Base-by-base conservation (phyloP, 805 yeast species). In the Yarrowia sp. region DNA sequence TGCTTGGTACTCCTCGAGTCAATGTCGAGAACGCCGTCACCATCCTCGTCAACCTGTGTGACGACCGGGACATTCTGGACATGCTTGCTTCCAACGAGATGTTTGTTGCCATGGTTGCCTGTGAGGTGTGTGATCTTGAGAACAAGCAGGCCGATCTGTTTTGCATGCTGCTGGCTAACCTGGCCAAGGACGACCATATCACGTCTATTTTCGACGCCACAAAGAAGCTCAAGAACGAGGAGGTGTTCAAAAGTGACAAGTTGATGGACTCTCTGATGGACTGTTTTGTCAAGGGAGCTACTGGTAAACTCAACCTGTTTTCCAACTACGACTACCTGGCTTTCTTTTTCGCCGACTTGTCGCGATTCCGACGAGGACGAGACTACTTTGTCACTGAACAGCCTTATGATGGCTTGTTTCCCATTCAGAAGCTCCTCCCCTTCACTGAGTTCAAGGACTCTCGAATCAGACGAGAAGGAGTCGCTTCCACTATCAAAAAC, bases 401-500 rank as follows among this genome's bases (percentile, higher is more conserved):
- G 76, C 80, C 73, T 4, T 90, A 90, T 72, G 97, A 91, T 73
- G 79, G 76, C 17, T 87, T 89, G 17, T 86, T 89, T 15, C 97
- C 97, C 39, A 76, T 91, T 22, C 85, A 92, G n/a, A 90, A 90
- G 73, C 76, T 92, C 32, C 79, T 90, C 66, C 95, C 86, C 0
- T 92, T 91, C 76, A 88, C 97, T 4, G 92, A 90, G 72, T 84
- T 86, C 71, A 33, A 18, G 31, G 88, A 86, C 69, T 81, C 90
- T 13, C 85, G 84, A 71, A 84, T 85, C 31, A 86, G 98, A 77
- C 83, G 98, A 76, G 92, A 89, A 73, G 98, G 97, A 72, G 92
- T 90, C 42, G 96, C 96, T 1, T 88, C 96, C 5, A 89, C 97
- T 1, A 89, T 95, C 70, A 93, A 95, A 74, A 93, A 93, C 76